Base-by-base conservation (phyloP, 768 basidiomycete species). In the Mycena kentingensis region DNA sequence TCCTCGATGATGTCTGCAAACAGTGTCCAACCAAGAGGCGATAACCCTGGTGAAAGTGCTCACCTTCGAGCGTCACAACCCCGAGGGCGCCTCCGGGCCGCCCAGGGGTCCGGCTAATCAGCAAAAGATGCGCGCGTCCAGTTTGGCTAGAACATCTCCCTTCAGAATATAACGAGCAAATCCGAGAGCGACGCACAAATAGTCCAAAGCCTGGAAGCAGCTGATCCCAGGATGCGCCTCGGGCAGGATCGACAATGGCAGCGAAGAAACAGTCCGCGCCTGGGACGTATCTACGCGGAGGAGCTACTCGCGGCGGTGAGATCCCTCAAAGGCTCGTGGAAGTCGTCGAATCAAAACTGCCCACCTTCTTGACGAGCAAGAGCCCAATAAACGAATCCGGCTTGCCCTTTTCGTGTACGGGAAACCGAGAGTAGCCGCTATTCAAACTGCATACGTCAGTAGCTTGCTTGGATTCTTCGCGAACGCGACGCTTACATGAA, bases 181-280 rank as follows among this genome's bases (percentile, higher is more conserved):
- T n/a, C n/a, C n/a, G n/a, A n/a, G n/a, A n/a, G n/a, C n/a, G 5
- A 63, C 81, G 29, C 61, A 90, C 89, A 91, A 95, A 65, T 94
- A 96, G 66, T 97, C 93, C 38, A 98, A 70, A 0, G 93, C 93
- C 66, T 98, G 93, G 75, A 97, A 93, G 63, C 90, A 97, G 63
- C 92, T 96, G 65, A 97, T 95, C 7, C 82, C 79, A 0, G 93
- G 92, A 36, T 76, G 75, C 5, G 94, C 94, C 70, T 98, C 96
- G 0, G 96, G 96, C 13, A 98, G 70, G 24, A 96, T 87, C 0
- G 89, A 85, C 1, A 98, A 77, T 2, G 78, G 72, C 66, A 98
- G 92, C 31, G 81, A 71, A 0, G 85, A 84, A 5, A 95, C 86
- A 4, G 88, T 85, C 34, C 84, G 77, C 3, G 74, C 81, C 66